phyloP scores from a whole-genome alignment of 768 basidiomycete species.

The Lactarius hengduanensis region DNA sequence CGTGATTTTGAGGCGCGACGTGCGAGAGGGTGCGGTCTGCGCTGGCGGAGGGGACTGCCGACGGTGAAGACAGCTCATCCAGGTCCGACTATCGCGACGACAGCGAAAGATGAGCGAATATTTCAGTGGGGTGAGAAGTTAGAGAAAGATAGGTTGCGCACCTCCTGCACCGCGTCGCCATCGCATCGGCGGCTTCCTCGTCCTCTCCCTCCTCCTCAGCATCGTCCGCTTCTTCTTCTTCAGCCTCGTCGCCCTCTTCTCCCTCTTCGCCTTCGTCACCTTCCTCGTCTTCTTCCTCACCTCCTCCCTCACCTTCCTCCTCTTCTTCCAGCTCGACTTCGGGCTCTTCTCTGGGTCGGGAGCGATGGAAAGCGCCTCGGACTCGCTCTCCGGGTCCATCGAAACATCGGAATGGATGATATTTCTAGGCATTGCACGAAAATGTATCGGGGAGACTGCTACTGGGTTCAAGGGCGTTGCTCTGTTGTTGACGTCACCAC shows the following conservation, averaged over 20 bases:
- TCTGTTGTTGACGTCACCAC: neutral
- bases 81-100: conserved; percentile 23
- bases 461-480: neutral
- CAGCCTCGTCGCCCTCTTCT: conserved; percentile 38
- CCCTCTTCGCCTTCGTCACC: conserved; percentile 41
- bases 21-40: conserved; percentile 31
- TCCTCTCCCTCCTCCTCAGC: conserved; percentile 28
- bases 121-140: neutral
- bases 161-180: conserved; percentile 31
- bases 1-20: conserved; percentile 58
- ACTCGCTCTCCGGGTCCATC: conserved; percentile 26
- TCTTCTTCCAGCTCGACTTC: conserved; percentile 42
- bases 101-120: neutral
- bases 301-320: conserved; percentile 27
- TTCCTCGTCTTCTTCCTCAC: conserved; percentile 27
- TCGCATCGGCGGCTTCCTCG: conserved; percentile 26
- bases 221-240: conserved; percentile 19
- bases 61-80: conserved; percentile 29
- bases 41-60: conserved; percentile 27
- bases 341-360: conserved; percentile 39
- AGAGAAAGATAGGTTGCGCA: neutral
- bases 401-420: conserved; percentile 29
- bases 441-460: neutral
- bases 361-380: conserved; percentile 20
- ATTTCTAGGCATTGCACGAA: conserved; percentile 21